phyloP scores from a whole-genome alignment of 371 early-diverging fungal genomes.

The Homolaphlyctis polyrhiza region DNA sequence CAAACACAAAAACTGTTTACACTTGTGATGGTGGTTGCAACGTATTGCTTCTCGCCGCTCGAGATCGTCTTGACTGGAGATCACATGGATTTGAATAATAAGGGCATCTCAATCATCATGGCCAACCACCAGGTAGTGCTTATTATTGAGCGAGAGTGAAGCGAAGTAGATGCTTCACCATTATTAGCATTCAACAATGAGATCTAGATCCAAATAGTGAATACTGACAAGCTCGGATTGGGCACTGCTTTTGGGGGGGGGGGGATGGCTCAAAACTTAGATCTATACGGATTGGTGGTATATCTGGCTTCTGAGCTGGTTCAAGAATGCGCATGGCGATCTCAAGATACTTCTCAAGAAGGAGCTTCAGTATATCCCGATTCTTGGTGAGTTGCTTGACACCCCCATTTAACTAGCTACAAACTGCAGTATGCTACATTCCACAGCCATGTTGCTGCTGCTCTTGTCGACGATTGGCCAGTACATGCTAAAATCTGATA shows the following conservation, averaged over 20 bases:
- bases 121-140: constrained; percentile 65
- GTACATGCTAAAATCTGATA: too few relatives aligned
- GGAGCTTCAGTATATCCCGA: constrained; percentile 67
- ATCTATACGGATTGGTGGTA: constrained; percentile 90
- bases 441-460: too few relatives aligned
- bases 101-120: constrained; percentile 51
- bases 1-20: constrained; percentile 60
- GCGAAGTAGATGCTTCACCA: too few relatives aligned
- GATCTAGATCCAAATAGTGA: too few relatives aligned
- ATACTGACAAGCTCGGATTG: too few relatives aligned
- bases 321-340: constrained; percentile 64
- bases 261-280: too few relatives aligned
- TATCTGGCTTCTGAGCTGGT: constrained; percentile 66
- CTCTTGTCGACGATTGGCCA: too few relatives aligned
- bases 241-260: too few relatives aligned
- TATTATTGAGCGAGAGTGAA: background rate
- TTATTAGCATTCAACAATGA: too few relatives aligned
- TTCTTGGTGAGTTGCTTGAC: constrained; percentile 54
- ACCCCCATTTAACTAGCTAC: too few relatives aligned
- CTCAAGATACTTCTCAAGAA: constrained; percentile 83
- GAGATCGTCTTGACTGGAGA: constrained; percentile 56
- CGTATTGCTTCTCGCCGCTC: constrained; percentile 63
- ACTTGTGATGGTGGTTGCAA: constrained; percentile 50
- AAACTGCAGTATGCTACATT: background rate
- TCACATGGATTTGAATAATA: constrained; percentile 22